Conservation (phyloP, 768 basidiomycete genomes). For the Lactifluus volemus region DNA sequence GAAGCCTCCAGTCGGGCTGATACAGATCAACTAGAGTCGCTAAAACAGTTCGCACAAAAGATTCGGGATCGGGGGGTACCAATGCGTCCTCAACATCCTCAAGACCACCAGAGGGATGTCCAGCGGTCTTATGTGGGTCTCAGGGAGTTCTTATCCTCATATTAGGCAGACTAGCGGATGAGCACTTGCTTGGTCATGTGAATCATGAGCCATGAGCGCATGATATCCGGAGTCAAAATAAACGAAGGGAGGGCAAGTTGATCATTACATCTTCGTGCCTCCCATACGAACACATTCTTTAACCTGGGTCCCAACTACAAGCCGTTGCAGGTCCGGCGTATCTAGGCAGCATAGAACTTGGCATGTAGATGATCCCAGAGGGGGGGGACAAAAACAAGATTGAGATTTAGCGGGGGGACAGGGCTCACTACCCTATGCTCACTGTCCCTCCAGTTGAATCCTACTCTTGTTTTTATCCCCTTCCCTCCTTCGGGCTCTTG, state of each 20-base stretch:
- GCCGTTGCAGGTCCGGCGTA: no score
- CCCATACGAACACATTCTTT: no score
- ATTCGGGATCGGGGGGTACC: conserved; percentile 26
- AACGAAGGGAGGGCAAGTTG: not conserved
- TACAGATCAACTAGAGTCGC: conserved; percentile 30
- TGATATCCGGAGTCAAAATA: not conserved
- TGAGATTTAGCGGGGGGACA: no score
- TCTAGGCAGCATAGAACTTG: no score
- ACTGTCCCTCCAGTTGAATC: no score
- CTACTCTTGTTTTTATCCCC: not conserved
- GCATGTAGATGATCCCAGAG: no score
- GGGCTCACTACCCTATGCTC: not conserved
- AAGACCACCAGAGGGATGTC: not conserved
- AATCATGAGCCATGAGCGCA: not conserved
- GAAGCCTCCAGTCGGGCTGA: not conserved
- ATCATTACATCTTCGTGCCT: not conserved
- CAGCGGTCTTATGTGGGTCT: not conserved
- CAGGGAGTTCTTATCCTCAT: not conserved
- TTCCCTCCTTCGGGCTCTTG: not conserved
- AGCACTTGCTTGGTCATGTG: not conserved
- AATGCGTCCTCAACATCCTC: conserved; percentile 12
- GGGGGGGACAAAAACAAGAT: no score
- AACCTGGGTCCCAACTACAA: not conserved
- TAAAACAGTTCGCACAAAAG: conserved; percentile 32
- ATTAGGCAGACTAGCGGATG: not conserved